Evolutionary conservation across 805 yeast species (phyloP).

Genomic region (Ogataea paraovalis): DNA sequence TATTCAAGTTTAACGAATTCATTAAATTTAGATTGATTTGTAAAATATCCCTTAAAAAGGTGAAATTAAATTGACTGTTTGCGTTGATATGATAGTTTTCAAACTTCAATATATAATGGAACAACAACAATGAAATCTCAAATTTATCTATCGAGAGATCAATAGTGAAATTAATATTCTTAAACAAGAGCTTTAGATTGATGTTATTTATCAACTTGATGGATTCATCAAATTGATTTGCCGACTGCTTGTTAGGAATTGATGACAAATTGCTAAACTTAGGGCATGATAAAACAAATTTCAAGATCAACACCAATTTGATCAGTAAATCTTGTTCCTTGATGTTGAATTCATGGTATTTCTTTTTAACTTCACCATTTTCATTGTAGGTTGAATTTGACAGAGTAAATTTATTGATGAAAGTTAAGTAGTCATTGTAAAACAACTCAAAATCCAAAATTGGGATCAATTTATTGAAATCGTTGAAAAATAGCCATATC

Average conservation of each 20-base stretch:
- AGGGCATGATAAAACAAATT: slow-evolving; percentile 43
- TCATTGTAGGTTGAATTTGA: slow-evolving; percentile 34
- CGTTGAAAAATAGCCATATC: slow-evolving; percentile 45
- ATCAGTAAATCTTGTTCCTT: slow-evolving; percentile 38
- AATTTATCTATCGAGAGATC: slow-evolving; percentile 44
- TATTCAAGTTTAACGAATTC: slow-evolving; percentile 42
- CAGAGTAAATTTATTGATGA: slow-evolving; percentile 36
- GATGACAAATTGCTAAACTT: slow-evolving; percentile 19
- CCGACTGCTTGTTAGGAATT: slow-evolving; percentile 26
- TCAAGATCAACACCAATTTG: slow-evolving; percentile 50
- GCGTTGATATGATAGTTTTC: slow-evolving; percentile 28
- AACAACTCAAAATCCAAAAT: slow-evolving; percentile 50
- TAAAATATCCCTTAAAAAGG: slow-evolving; percentile 42
- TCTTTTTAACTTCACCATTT: slow-evolving; percentile 39
- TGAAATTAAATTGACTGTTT: slow-evolving; percentile 22
- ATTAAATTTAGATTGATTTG: slow-evolving; percentile 37
- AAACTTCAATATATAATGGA: slow-evolving; percentile 43
- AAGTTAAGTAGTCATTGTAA: slow-evolving; percentile 49
- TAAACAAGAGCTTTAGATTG: slow-evolving; percentile 41
- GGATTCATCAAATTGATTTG: slow-evolving; percentile 30
- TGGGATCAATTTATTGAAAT: slow-evolving; percentile 51
- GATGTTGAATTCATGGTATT: slow-evolving; percentile 29
- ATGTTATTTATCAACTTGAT: slow-evolving; percentile 31
- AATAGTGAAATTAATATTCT: slow-evolving; percentile 43
- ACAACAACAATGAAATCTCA: slow-evolving; percentile 46